Evolutionary conservation across 257 asterid species (phyloP).

Genomic region (Solanum raphanifolium): DNA sequence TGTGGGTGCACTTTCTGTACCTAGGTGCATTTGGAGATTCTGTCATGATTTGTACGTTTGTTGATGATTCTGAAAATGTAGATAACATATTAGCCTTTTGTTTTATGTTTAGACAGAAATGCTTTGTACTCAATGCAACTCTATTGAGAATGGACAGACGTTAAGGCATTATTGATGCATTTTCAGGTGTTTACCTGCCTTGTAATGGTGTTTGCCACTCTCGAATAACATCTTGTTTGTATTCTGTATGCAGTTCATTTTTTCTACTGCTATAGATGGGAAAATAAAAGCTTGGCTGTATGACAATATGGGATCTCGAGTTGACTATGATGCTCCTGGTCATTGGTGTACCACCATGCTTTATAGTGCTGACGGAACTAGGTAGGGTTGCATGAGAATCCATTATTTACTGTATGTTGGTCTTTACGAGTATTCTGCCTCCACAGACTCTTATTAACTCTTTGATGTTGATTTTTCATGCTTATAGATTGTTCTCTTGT

Average conservation of each 20-base stretch:
- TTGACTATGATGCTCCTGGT: slow-evolving; percentile 99
- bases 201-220: background rate
- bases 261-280: slow-evolving; percentile 95
- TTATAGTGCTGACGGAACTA: slow-evolving; percentile 94
- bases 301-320: slow-evolving; percentile 92
- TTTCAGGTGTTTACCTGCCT: background rate
- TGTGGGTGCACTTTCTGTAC: background rate
- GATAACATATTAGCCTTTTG: background rate
- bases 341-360: slow-evolving; percentile 95
- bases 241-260: slow-evolving; percentile 62
- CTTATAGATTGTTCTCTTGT: slow-evolving; percentile 87
- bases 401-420: background rate
- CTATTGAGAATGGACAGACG: background rate
- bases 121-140: background rate
- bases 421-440: background rate
- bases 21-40: background rate
- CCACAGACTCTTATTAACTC: background rate
- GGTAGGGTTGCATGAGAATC: slow-evolving; percentile 32
- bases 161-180: background rate
- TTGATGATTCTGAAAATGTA: background rate
- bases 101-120: background rate
- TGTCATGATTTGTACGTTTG: background rate
- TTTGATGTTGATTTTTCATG: slow-evolving; percentile 1
- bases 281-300: slow-evolving; percentile 98
- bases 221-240: background rate